phyloP scores from a whole-genome alignment of 2,329 filamentous ascomycete species.

The Diaporthe australafricana region DNA sequence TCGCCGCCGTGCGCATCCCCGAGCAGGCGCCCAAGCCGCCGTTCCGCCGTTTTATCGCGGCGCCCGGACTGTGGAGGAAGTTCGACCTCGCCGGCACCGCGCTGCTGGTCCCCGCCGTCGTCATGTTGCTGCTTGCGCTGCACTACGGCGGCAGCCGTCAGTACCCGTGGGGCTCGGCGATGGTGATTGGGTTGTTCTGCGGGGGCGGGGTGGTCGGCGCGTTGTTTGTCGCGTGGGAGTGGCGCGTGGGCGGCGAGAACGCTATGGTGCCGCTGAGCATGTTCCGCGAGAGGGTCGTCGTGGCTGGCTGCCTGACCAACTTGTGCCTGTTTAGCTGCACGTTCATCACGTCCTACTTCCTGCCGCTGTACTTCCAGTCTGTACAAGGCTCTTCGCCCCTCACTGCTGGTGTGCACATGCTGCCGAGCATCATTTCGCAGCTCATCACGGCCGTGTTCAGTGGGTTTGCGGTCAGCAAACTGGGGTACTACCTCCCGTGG shows the following conservation, averaged over 20 bases:
- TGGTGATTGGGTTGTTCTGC: conserved; percentile 47
- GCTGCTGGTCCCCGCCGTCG: conserved; percentile 45
- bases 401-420: conserved; percentile 20
- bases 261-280: conserved; percentile 43
- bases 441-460: conserved; percentile 9
- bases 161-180: conserved; percentile 45
- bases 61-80: conserved; percentile 22
- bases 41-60: conserved; percentile 15
- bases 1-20: conserved; percentile 47
- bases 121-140: conserved; percentile 49
- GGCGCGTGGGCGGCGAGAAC: conserved; percentile 41
- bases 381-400: conserved; percentile 25
- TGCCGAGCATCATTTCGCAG: conserved; percentile 25
- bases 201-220: conserved; percentile 41
- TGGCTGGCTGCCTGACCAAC: conserved; percentile 21
- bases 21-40: conserved; percentile 33
- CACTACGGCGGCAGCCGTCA: conserved; percentile 48
- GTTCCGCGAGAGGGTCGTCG: conserved; percentile 39
- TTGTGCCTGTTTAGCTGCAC: conserved; percentile 40
- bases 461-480: conserved; percentile 24
- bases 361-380: conserved; percentile 35
- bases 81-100: conserved; percentile 40
- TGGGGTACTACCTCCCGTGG: conserved; percentile 40
- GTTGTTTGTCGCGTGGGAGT: conserved; percentile 44
- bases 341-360: conserved; percentile 44